Evolutionary conservation across 2,329 filamentous ascomycete species (phyloP).

Genomic region (Rhynchosporium secalis): DNA sequence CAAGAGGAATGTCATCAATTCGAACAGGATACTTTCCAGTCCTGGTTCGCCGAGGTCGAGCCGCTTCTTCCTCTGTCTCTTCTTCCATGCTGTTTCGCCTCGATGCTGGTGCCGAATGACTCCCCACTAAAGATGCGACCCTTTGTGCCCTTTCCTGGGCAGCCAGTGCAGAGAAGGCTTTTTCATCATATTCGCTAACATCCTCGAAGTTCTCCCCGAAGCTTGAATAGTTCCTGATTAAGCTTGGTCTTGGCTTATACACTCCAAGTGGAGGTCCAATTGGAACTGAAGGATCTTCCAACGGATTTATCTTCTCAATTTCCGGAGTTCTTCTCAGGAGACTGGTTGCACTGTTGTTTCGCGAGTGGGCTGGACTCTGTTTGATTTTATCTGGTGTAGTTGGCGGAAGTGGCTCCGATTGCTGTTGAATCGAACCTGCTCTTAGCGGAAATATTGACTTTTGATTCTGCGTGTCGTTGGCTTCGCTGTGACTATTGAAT

Average conservation of each 20-base stretch:
- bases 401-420: slow-evolving; percentile 14
- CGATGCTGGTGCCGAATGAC: slow-evolving; percentile 38
- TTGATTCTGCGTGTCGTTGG: slow-evolving; percentile 36
- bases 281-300: slow-evolving; percentile 26
- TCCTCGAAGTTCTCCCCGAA: slow-evolving; percentile 19
- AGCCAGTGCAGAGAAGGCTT: slow-evolving; percentile 37
- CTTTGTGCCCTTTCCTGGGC: slow-evolving; percentile 38
- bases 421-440: slow-evolving; percentile 27
- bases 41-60: slow-evolving; percentile 12
- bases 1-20: slow-evolving; percentile 39
- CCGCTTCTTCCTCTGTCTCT: slow-evolving; percentile 28
- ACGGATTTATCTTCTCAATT: slow-evolving; percentile 36
- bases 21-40: slow-evolving; percentile 30
- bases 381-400: slow-evolving; percentile 25
- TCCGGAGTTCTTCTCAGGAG: slow-evolving; percentile 31
- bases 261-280: slow-evolving; percentile 13
- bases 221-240: slow-evolving; percentile 33
- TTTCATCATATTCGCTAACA: slow-evolving; percentile 34
- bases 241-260: slow-evolving; percentile 31
- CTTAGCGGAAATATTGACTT: slow-evolving; percentile 32
- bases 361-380: slow-evolving; percentile 35
- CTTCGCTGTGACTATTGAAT: slow-evolving; percentile 39
- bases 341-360: slow-evolving; percentile 29
- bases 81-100: slow-evolving; percentile 37
- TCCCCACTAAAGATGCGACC: slow-evolving; percentile 37